Base-by-base conservation (phyloP, 257 asterid genomes). In the Solanum sitiens region DNA sequence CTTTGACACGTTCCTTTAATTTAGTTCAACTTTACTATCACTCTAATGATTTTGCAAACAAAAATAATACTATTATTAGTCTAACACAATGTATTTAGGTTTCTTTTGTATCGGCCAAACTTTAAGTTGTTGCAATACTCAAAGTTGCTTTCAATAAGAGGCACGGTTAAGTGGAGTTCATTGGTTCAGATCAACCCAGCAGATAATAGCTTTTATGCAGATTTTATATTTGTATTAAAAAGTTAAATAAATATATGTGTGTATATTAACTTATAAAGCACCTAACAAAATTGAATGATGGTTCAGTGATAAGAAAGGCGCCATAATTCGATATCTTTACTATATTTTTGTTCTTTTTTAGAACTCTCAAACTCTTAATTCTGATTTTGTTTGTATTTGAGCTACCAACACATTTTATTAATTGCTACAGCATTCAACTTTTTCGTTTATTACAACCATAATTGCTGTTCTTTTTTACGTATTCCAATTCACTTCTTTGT, bases 41-140 rank as follows among this genome's bases (percentile, higher is more conserved):
- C 61, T 59, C 70, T 59, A 77, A 37, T 76, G 40, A 88, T 53
- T 80, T 47, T 87, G 56, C 63, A 45, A 67, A 70, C 16, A 45
- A 87, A 53, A 16, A 0, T 3, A 56, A 16, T 44, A 45, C 6
- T 45, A 53, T 6, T 16, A 16, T 5, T 16, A 61, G 10, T 21
- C 14, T n/a, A 5, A 23, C 70, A 21, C 30, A 23, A 23, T 61
- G 30, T 61, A 23, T 23, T 56, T 61, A 61, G 27, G 70, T 30
- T 4, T 61, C 68, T 61, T 8, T 47, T 47, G 20, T 47, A 47
- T 20, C 20, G 59, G 14, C 59, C 20, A 47, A 27, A 47, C 7
- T 5, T 47, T 47, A 14, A 47, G 14, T 47, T 47, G 59, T 50
- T 50, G 21, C 59, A 3, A 50, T 15, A 14, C 21, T 14, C 59